Conservation (phyloP, 225 moss, liverwort and hornwort genomes). For the Neckera pumila region DNA sequence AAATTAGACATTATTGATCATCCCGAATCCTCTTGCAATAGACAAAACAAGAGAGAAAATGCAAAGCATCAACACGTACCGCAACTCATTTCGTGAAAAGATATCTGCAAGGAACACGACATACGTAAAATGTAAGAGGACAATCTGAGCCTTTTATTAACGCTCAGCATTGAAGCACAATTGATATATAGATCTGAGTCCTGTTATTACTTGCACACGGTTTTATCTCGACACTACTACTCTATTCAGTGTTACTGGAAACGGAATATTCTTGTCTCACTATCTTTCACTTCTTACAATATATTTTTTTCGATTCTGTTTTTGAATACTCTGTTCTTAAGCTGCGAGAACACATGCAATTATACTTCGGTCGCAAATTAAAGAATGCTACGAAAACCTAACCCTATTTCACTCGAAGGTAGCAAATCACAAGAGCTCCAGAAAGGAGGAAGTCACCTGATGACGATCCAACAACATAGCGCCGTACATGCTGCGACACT, state of each 20-base stretch:
- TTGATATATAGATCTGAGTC: background rate
- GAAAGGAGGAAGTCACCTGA: conserved; percentile 6
- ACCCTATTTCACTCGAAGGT: background rate
- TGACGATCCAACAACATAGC: conserved; percentile 7
- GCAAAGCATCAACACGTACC: background rate
- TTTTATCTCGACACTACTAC: background rate
- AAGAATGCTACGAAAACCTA: background rate
- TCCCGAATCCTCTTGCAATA: background rate
- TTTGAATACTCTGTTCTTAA: background rate
- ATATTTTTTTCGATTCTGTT: background rate
- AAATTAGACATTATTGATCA: background rate
- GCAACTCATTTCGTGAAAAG: conserved; percentile 5
- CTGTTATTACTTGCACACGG: background rate
- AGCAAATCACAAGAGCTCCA: background rate
- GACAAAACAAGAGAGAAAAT: background rate
- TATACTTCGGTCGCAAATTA: background rate
- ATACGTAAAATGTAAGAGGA: background rate
- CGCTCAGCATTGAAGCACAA: background rate
- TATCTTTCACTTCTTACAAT: background rate
- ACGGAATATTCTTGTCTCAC: background rate
- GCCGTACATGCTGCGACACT: background rate
- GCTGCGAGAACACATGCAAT: background rate
- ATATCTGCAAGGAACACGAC: conserved; percentile 6
- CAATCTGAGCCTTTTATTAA: background rate
- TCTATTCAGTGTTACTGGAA: background rate